Evolutionary conservation across 2,329 filamentous ascomycete genomes (phyloP).

Genomic region (Fusarium cyanostomum): DNA sequence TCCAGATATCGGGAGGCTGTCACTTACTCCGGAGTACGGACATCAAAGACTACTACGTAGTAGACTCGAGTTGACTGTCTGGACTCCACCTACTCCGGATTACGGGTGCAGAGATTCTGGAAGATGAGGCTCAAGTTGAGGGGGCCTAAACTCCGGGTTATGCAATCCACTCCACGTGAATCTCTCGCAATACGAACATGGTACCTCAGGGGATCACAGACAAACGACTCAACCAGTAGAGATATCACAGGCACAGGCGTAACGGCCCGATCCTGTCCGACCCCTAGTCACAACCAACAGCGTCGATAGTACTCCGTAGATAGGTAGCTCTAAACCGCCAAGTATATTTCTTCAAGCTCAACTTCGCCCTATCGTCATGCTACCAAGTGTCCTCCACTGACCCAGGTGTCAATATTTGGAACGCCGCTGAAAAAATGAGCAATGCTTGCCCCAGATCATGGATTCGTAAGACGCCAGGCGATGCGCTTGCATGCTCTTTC

Average conservation of each 20-base stretch:
- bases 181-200: neutral
- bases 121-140: conserved; percentile 18
- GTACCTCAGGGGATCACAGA: conserved; percentile 1
- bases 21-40: conserved; percentile 10
- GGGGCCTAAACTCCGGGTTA: conserved; percentile 6
- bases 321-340: neutral
- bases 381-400: conserved; percentile 1
- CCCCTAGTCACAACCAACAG: neutral
- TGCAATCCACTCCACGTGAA: conserved; percentile 7
- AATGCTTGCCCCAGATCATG: conserved; percentile 27
- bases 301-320: neutral
- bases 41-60: conserved; percentile 10
- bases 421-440: conserved; percentile 14
- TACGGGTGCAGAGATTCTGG: conserved; percentile 8
- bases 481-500: conserved; percentile 17
- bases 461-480: conserved; percentile 28
- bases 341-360: conserved; percentile 15
- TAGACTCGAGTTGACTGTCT: conserved; percentile 8
- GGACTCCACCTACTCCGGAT: conserved; percentile 24
- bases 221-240: conserved; percentile 3
- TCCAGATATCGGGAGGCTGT: conserved; percentile 19
- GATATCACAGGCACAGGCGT: neutral
- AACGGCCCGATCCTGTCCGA: neutral
- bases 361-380: neutral
- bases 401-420: conserved; percentile 5